Conservation (phyloP, 495 filamentous ascomycete genomes). For the Xylaria nigripes region DNA sequence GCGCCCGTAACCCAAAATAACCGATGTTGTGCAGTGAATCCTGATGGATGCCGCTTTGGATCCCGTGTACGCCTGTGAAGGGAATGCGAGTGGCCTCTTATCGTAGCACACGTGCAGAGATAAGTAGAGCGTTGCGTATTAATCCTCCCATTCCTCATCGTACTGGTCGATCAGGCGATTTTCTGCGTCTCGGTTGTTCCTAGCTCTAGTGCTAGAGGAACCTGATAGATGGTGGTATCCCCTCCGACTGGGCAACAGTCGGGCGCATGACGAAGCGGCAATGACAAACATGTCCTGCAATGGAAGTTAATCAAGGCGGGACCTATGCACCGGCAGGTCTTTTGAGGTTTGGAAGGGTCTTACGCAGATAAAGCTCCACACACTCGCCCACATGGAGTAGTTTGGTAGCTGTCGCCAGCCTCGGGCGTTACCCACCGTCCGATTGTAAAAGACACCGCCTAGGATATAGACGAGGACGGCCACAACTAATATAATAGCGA, state of each 20-base stretch:
- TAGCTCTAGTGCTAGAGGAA: constrained; percentile 37
- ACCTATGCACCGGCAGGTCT: constrained; percentile 11
- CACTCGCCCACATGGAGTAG: constrained; percentile 85
- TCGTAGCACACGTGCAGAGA: background rate
- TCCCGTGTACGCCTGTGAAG: background rate
- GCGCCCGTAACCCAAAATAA: constrained; percentile 7
- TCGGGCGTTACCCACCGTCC: constrained; percentile 87
- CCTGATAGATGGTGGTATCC: constrained; percentile 54
- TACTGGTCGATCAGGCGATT: constrained; percentile 92
- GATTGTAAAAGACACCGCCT: constrained; percentile 90
- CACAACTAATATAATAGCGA: constrained; percentile 83
- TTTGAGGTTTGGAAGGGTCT: constrained; percentile 25
- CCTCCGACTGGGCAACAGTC: constrained; percentile 52
- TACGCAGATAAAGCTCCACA: constrained; percentile 76
- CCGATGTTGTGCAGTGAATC: background rate
- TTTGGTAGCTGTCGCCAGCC: constrained; percentile 96
- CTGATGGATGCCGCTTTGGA: background rate
- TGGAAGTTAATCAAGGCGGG: constrained; percentile 13
- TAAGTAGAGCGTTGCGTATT: constrained; percentile 1
- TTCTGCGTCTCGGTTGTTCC: constrained; percentile 62
- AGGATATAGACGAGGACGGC: constrained; percentile 81
- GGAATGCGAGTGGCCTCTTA: background rate
- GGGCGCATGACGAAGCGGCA: constrained; percentile 63
- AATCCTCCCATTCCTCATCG: constrained; percentile 82
- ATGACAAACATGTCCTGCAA: constrained; percentile 76